These are phyloP conservation scores for Aspergillus alliaceus DNA, from an alignment of 2,329 filamentous ascomycete genomes.

Conservation along the genomic window DNA sequence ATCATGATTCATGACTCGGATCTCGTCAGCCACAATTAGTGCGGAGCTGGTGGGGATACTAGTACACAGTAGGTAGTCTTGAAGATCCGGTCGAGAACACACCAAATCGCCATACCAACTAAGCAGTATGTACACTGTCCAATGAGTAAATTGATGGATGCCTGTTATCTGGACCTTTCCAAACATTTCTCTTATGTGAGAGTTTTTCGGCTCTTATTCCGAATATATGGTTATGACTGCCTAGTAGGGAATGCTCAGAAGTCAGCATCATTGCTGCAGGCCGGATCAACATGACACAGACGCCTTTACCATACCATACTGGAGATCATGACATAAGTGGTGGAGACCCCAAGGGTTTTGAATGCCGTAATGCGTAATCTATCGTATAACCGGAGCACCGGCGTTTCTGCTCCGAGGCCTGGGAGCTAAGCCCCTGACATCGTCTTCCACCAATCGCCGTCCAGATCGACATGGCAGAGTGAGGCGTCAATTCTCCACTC, in stretches of 20 bases:
- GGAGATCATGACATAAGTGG: background rate
- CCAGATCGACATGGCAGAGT: background rate
- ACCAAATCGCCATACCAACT: background rate
- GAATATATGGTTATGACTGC: background rate
- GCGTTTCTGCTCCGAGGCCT: background rate
- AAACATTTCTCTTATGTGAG: background rate
- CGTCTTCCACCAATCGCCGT: background rate
- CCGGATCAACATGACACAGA: background rate
- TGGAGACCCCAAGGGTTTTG: no score
- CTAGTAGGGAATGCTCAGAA: background rate
- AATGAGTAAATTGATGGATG: no score
- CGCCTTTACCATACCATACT: background rate
- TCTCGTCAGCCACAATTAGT: background rate
- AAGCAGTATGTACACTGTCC: no score
- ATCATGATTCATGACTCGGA: background rate
- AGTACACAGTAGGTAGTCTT: no score
- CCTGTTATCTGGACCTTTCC: background rate
- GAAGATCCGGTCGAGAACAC: background rate
- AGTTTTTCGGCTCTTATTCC: no score
- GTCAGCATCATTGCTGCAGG: background rate
- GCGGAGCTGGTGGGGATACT: background rate
- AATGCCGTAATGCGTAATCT: background rate
- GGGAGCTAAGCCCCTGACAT: background rate
- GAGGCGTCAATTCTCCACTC: constrained; percentile 5
- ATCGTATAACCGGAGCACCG: background rate